These are phyloP conservation scores for Colletotrichum sansevieriae DNA, from an alignment of 2,329 filamentous ascomycete genomes.

Conservation along the genomic window DNA sequence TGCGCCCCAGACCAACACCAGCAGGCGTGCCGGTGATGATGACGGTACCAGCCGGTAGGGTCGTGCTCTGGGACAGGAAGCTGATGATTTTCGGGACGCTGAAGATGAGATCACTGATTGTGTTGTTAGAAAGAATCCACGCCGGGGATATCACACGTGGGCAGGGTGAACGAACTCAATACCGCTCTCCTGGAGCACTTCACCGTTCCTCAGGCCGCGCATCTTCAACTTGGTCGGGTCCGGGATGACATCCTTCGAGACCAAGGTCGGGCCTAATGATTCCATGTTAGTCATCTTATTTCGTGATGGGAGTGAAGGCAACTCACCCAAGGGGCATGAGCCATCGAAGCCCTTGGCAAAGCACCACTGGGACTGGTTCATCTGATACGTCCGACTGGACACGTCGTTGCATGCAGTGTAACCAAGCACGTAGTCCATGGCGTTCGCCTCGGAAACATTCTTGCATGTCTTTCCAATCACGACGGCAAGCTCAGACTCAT, in stretches of 20 bases:
- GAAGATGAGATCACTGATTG: conserved; percentile 66
- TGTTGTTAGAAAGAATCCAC: conserved; percentile 49
- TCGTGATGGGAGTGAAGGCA: too few species aligned
- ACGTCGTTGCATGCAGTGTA: conserved; percentile 76
- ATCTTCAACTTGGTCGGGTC: conserved; percentile 57
- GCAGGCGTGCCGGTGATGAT: conserved; percentile 60
- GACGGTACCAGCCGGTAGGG: conserved; percentile 55
- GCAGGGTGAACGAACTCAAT: conserved; percentile 45
- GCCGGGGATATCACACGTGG: conserved; percentile 35
- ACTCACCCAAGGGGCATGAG: conserved; percentile 59
- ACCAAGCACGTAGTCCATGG: conserved; percentile 71
- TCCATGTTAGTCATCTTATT: background rate
- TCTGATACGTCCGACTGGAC: conserved; percentile 69
- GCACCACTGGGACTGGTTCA: conserved; percentile 66
- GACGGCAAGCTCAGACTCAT: conserved; percentile 70
- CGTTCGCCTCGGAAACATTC: conserved; percentile 69
- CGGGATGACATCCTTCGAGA: conserved; percentile 56
- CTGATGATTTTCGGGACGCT: conserved; percentile 59
- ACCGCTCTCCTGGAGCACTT: conserved; percentile 61
- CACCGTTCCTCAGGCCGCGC: conserved; percentile 63
- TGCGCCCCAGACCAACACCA: conserved; percentile 55
- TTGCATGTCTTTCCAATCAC: conserved; percentile 64
- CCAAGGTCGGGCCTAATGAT: conserved; percentile 60
- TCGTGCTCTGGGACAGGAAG: conserved; percentile 59
- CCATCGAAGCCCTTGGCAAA: conserved; percentile 71